Base-by-base conservation (phyloP, 176 grass and related monocot species). In the Oryza meyeriana region DNA sequence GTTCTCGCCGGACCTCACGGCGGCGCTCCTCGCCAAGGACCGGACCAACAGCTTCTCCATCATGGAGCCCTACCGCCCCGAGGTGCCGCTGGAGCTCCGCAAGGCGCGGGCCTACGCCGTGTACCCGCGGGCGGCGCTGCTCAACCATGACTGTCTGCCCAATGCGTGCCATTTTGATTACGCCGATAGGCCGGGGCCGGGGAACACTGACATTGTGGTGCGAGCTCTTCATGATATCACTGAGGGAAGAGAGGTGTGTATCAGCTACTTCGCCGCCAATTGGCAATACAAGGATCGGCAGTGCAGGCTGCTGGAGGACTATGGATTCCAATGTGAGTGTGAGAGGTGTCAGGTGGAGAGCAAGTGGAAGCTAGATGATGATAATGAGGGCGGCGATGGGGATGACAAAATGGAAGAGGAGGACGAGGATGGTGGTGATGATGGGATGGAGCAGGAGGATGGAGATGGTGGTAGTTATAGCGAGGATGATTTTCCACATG, bases 81-180 rank as follows among this genome's bases (percentile, higher is more conserved):
- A 82, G 38, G 86, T 92, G 64, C 74, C 69, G 44, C 77, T 76
- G 17, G 75, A 79, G 29, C 65, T 68, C 77, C 74, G 77, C 6
- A 76, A 81, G 44, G 57, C 84, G 25, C 84, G 95, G 26, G 90
- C 90, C 5, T 98, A 89, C 64, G 92, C 78, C 0, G 45, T 98
- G 38, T 98, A 98, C 66, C 84, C 55, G 0, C 75, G 77, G 8
- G 88, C 92, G 20, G 90, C 92, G 18, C 75, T 94, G 64, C 52
- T 98, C 18, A 98, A 98, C 81, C 92, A 98, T 9, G 95, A 98
- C 36, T 98, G 95, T 84, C 87, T 98, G 40, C 95, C 95, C 13
- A 98, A 98, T 38, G 86, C 86, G 1, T 94, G 92, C 64, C 86
- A 91, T 12, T 98, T 98, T 18, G 88, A 94, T 61, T 93, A 94